Conservation (phyloP, 139 green algal genomes). For the Nannochloris sp. region DNA sequence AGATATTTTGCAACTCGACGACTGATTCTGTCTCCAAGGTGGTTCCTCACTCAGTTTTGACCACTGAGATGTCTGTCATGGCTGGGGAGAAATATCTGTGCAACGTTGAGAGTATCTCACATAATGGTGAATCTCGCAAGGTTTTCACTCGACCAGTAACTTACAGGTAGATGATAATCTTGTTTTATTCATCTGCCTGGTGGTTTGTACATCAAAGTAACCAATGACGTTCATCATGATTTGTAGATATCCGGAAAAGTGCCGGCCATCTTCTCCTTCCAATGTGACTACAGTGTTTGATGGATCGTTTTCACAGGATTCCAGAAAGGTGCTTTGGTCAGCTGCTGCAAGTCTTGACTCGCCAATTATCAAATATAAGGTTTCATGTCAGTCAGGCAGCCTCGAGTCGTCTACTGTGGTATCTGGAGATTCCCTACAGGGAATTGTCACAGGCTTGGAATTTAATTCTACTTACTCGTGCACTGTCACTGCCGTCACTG, state of each 20-base stretch:
- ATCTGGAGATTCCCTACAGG: background rate
- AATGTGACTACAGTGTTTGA: background rate
- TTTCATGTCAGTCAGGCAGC: background rate
- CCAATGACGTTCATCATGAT: too few relatives aligned
- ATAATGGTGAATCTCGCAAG: background rate
- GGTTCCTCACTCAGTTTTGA: background rate
- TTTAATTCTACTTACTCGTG: background rate
- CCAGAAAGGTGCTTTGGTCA: background rate
- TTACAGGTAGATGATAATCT: background rate
- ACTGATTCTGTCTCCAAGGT: background rate
- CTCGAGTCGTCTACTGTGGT: background rate
- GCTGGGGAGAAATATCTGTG: background rate
- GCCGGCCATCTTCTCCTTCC: background rate
- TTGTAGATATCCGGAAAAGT: background rate
- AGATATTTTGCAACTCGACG: background rate
- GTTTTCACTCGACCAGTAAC: background rate
- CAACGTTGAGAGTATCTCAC: background rate
- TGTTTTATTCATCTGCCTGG: too few relatives aligned
- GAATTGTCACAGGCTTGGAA: background rate
- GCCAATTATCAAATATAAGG: background rate
- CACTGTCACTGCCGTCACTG: conserved; percentile 1
- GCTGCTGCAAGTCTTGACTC: background rate
- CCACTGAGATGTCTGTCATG: background rate
- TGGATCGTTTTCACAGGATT: background rate
- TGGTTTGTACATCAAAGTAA: too few relatives aligned